Conservation (phyloP, 192 early-diverging fungal species). For the Rhizophagus prolifer region DNA sequence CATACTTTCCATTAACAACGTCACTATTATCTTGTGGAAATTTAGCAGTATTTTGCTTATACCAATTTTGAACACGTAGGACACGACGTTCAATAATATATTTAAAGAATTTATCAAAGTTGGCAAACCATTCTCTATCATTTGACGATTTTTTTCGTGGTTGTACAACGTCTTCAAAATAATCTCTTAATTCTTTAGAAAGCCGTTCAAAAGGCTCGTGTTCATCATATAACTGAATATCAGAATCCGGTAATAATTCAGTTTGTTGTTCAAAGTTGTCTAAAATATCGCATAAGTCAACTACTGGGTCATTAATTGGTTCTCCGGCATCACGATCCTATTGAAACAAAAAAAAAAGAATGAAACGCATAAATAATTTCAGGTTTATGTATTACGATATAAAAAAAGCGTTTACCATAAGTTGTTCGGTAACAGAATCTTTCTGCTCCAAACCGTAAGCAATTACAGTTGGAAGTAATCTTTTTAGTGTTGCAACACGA, state of each 20-base stretch:
- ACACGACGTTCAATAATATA: conserved; percentile 16
- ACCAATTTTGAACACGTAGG: conserved; percentile 26
- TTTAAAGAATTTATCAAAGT: conserved; percentile 20
- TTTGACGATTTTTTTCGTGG: background rate
- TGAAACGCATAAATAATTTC: background rate
- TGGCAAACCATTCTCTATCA: conserved; percentile 11
- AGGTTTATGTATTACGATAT: background rate
- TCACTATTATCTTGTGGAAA: conserved; percentile 26
- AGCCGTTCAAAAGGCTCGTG: background rate
- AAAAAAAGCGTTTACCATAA: background rate
- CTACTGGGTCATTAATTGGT: background rate
- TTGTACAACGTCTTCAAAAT: conserved; percentile 20
- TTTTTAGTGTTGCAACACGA: conserved; percentile 1
- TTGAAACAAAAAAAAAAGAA: background rate
- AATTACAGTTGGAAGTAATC: background rate
- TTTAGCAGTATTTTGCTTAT: background rate
- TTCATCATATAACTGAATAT: conserved; percentile 5
- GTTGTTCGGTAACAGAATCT: background rate
- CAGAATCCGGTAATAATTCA: background rate
- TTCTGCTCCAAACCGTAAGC: conserved; percentile 16
- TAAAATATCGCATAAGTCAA: background rate
- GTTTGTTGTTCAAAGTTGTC: no score
- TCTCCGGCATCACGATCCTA: conserved; percentile 7
- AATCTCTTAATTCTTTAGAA: background rate
- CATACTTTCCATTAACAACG: background rate